phyloP scores from a whole-genome alignment of 257 asterid species.

The Apocynum venetum region DNA sequence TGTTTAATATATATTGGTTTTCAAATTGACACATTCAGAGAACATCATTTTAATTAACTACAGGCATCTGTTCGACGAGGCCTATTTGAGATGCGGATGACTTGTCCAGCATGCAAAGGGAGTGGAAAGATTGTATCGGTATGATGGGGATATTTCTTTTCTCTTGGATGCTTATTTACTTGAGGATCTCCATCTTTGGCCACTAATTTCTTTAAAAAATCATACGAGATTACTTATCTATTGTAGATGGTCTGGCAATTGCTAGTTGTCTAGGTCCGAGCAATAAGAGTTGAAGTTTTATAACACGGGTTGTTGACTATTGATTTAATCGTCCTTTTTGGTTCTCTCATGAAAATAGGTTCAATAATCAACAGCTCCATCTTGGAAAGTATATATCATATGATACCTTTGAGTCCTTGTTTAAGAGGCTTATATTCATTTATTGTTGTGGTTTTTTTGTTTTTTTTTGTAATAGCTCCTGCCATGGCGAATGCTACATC shows the following conservation, averaged over 20 bases:
- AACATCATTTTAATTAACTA: slow-evolving; percentile 8
- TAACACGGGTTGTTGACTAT: neutral
- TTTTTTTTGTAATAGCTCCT: neutral
- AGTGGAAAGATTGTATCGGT: slow-evolving; percentile 80
- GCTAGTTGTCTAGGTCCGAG: neutral
- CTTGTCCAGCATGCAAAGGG: slow-evolving; percentile 74
- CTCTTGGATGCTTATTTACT: neutral
- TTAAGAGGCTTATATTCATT: neutral
- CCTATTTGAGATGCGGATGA: slow-evolving; percentile 44
- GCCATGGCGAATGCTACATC: neutral
- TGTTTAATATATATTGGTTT: slow-evolving; percentile 7
- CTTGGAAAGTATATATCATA: neutral
- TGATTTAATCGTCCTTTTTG: neutral
- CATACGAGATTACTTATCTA: neutral
- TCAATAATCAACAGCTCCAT: neutral
- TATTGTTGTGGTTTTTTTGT: neutral
- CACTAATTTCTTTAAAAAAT: neutral
- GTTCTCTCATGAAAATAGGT: neutral
- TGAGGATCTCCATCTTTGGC: neutral
- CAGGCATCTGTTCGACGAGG: slow-evolving; percentile 60
- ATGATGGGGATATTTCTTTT: slow-evolving; percentile 22
- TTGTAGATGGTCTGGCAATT: slow-evolving; percentile 1
- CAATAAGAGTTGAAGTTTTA: neutral
- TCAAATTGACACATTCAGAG: slow-evolving; percentile 1
- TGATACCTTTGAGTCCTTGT: neutral